These are phyloP conservation scores for Hypomontagnella submonticulosa DNA, from an alignment of 495 filamentous ascomycete genomes.

Conservation along the genomic window DNA sequence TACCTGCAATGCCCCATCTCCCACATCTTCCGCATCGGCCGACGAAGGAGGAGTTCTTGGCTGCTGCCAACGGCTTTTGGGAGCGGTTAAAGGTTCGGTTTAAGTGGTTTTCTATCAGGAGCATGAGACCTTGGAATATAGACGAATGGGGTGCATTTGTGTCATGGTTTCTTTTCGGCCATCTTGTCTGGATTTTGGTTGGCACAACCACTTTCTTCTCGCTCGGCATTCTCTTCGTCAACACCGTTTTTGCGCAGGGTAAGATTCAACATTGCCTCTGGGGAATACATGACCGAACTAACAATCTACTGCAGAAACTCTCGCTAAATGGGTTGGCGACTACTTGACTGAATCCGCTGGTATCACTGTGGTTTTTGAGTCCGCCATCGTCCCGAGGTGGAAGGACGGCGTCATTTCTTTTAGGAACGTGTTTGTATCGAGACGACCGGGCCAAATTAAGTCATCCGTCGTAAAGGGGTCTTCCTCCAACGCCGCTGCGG, in stretches of 20 bases:
- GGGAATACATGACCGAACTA: conserved; percentile 12
- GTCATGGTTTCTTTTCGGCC: conserved; percentile 93
- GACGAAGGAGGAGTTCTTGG: conserved; percentile 91
- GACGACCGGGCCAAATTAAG: conserved; percentile 81
- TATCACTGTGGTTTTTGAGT: conserved; percentile 96
- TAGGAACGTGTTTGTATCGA: conserved; percentile 95
- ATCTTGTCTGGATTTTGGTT: conserved; percentile 92
- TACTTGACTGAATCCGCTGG: conserved; percentile 95
- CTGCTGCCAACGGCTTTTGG: conserved; percentile 92
- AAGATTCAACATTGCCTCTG: conserved; percentile 35
- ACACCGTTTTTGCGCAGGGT: conserved; percentile 97
- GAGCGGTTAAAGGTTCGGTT: conserved; percentile 90
- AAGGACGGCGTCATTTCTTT: conserved; percentile 93
- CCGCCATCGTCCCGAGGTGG: conserved; percentile 96
- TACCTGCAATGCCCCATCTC: conserved; percentile 71
- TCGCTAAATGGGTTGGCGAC: conserved; percentile 93
- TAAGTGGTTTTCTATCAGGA: conserved; percentile 97
- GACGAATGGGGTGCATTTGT: conserved; percentile 96
- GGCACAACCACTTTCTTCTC: conserved; percentile 99
- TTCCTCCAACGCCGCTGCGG: conserved; percentile 83
- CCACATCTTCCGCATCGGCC: conserved; percentile 82
- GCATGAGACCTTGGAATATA: conserved; percentile 92
- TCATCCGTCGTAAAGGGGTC: conserved; percentile 93
- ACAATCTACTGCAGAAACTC: conserved; percentile 70
- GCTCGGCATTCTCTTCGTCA: conserved; percentile 85